These are phyloP conservation scores for Apiotrichum brassicae DNA, from an alignment of 1,284 basidiomycete species.

Conservation along the genomic window DNA sequence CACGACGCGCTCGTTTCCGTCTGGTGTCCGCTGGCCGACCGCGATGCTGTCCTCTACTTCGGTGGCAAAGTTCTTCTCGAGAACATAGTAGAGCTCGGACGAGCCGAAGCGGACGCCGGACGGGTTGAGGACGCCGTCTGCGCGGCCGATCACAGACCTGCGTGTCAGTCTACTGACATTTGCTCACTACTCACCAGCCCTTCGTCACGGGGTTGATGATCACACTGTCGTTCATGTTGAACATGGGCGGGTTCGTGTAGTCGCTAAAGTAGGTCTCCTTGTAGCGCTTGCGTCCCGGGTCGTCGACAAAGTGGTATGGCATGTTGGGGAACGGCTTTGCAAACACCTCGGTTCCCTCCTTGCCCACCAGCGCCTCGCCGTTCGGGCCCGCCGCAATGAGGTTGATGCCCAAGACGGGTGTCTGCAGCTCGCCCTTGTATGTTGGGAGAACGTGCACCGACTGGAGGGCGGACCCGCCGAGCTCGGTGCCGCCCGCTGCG, in stretches of 20 bases:
- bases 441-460: constrained; percentile 27
- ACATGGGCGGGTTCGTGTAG: constrained; percentile 21
- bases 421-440: constrained; percentile 36
- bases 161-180: neutral
- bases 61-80: constrained; percentile 22
- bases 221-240: constrained; percentile 22
- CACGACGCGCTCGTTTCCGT: constrained; percentile 37
- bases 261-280: constrained; percentile 40
- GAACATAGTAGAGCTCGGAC: constrained; percentile 24
- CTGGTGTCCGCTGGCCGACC: constrained; percentile 27
- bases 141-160: constrained; percentile 17
- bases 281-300: constrained; percentile 32
- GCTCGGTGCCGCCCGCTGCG: constrained; percentile 34
- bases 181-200: constrained; percentile 5
- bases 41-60: constrained; percentile 36
- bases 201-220: constrained; percentile 16
- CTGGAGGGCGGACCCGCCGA: constrained; percentile 33
- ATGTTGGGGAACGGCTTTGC: constrained; percentile 39
- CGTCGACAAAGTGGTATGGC: constrained; percentile 27
- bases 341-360: constrained; percentile 36
- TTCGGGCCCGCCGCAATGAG: constrained; percentile 21
- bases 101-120: constrained; percentile 26
- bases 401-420: constrained; percentile 34
- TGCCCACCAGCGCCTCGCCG: constrained; percentile 12
- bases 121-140: constrained; percentile 29